Percentiles rank a stretch among this genome's conserved stretches.
Conservation (phyloP, 106 monocot species). For the Dioscorea alata region DNA sequence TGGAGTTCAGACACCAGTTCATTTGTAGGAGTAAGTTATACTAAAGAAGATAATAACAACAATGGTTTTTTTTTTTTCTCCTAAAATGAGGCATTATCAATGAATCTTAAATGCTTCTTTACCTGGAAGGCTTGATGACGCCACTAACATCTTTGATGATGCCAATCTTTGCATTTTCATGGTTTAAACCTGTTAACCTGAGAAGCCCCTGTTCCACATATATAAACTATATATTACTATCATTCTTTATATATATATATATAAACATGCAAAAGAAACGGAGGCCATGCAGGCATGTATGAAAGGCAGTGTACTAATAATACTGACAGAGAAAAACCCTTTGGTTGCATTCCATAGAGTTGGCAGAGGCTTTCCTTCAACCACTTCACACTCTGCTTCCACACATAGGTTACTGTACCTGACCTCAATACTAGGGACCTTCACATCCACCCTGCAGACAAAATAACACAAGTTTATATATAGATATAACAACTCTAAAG, state of each 20-base stretch:
- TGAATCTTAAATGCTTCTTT: neutral
- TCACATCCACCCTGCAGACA: slow-evolving; percentile 40
- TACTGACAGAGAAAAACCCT: slow-evolving; percentile 30
- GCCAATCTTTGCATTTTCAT: slow-evolving; percentile 30
- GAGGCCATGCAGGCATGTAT: too few relatives aligned
- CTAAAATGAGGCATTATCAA: too few relatives aligned
- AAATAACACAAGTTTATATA: too few relatives aligned
- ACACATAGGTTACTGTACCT: slow-evolving; percentile 42
- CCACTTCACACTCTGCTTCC: slow-evolving; percentile 67
- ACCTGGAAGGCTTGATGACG: slow-evolving; percentile 71
- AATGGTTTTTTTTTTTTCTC: too few relatives aligned
- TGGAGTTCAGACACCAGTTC: too few relatives aligned
- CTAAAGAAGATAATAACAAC: too few relatives aligned
- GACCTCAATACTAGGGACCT: slow-evolving; percentile 62
- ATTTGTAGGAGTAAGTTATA: too few relatives aligned
- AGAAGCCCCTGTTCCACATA: slow-evolving; percentile 27
- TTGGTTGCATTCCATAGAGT: slow-evolving; percentile 54
- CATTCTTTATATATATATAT: too few relatives aligned
- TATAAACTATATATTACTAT: too few relatives aligned
- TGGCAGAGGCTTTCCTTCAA: slow-evolving; percentile 63
- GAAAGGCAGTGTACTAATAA: neutral
- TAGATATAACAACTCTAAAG: too few relatives aligned
- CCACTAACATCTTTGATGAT: slow-evolving; percentile 61
- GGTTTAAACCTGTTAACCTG: slow-evolving; percentile 19
- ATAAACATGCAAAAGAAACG: too few relatives aligned